These are phyloP conservation scores for Fraxinus excelsior DNA, from an alignment of 257 asterid species.

Conservation along the genomic window DNA sequence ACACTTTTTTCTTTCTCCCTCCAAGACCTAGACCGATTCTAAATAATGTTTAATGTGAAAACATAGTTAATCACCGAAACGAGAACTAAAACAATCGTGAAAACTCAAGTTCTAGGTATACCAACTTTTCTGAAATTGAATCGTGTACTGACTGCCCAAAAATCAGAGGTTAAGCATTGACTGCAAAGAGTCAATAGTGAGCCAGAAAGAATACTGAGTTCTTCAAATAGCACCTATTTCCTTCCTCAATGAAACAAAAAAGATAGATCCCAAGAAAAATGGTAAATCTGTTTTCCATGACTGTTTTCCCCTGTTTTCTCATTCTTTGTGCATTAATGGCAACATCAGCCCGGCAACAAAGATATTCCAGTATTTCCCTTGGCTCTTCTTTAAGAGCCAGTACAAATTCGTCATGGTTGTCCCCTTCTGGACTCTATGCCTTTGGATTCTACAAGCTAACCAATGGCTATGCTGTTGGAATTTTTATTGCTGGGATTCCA, in stretches of 20 bases:
- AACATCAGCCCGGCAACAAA: constrained; percentile 30
- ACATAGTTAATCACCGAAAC: too few species aligned
- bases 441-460: constrained; percentile 39
- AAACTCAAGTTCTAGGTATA: too few species aligned
- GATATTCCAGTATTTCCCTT: constrained; percentile 27
- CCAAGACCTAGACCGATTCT: too few species aligned
- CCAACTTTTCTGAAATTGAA: constrained; percentile 35
- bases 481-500: constrained; percentile 28
- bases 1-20: too few species aligned
- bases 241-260: background rate
- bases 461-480: constrained; percentile 24
- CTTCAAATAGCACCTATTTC: background rate
- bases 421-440: constrained; percentile 35
- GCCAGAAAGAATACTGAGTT: constrained; percentile 4
- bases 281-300: background rate
- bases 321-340: background rate
- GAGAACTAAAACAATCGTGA: too few species aligned
- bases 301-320: background rate
- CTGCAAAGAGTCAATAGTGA: constrained; percentile 18
- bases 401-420: constrained; percentile 33
- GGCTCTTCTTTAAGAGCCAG: constrained; percentile 51
- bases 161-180: background rate
- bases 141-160: constrained; percentile 37
- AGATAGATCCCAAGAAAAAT: background rate
- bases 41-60: too few species aligned